Evolutionary conservation across 352 stramenopile genomes (phyloP).

Genomic region (Globisporangium splendens): DNA sequence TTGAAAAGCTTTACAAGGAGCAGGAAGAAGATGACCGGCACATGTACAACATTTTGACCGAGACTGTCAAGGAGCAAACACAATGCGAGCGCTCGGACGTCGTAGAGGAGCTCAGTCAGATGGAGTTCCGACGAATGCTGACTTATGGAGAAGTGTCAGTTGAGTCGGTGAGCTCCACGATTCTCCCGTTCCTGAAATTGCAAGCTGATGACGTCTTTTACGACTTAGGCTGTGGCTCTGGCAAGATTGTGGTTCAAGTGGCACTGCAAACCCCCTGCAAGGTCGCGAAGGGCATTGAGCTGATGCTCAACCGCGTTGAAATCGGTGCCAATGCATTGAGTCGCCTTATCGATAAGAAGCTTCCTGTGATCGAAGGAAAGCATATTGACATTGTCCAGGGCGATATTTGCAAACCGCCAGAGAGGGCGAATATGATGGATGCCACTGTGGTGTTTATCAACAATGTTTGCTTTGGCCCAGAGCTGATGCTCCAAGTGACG

Average conservation of each 20-base stretch:
- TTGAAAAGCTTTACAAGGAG: constrained; percentile 60
- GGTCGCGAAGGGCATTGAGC: constrained; percentile 71
- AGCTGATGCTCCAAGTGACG: constrained; percentile 72
- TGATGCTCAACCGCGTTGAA: constrained; percentile 81
- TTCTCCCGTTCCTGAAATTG: constrained; percentile 67
- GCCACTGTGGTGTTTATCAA: constrained; percentile 87
- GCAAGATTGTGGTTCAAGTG: constrained; percentile 77
- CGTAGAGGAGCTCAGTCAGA: constrained; percentile 61
- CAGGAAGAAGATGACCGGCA: constrained; percentile 74
- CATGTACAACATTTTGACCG: constrained; percentile 68
- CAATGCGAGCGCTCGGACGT: constrained; percentile 58
- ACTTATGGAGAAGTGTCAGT: constrained; percentile 82
- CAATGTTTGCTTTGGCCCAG: constrained; percentile 79
- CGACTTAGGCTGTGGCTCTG: constrained; percentile 76
- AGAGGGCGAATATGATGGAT: constrained; percentile 50
- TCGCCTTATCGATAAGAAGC: constrained; percentile 34
- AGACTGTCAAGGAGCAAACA: constrained; percentile 65
- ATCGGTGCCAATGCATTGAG: constrained; percentile 55
- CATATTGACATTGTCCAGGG: constrained; percentile 62
- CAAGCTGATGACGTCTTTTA: constrained; percentile 76
- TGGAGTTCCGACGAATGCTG: constrained; percentile 67
- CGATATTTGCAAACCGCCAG: constrained; percentile 66
- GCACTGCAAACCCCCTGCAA: constrained; percentile 66
- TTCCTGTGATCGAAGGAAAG: constrained; percentile 46
- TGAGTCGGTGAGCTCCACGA: constrained; percentile 52